Percentiles rank a stretch among this genome's conserved stretches.
Evolutionary conservation across 108 stramenopile species (phyloP).

Genomic region (Cyclotella distinguenda): DNA sequence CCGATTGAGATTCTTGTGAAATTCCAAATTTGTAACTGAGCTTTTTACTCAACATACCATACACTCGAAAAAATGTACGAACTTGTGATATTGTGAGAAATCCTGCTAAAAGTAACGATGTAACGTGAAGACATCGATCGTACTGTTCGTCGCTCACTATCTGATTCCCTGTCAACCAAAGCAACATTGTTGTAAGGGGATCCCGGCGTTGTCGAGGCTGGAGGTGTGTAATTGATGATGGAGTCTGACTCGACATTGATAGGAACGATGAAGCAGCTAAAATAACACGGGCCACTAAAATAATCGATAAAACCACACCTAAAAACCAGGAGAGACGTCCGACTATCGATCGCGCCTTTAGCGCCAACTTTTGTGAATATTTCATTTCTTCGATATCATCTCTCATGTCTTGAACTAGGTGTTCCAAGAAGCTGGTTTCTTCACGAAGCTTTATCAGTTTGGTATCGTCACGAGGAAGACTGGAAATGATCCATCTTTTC

Average conservation of each 20-base stretch:
- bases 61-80: conserved; percentile 61
- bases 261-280: conserved; percentile 45
- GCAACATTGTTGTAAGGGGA: conserved; percentile 55
- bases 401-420: conserved; percentile 58
- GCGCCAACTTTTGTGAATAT: conserved; percentile 51
- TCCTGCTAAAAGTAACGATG: conserved; percentile 67
- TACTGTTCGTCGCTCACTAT: conserved; percentile 56
- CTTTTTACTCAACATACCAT: conserved; percentile 52
- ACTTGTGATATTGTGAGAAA: conserved; percentile 66
- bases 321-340: conserved; percentile 51
- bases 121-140: conserved; percentile 55
- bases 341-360: conserved; percentile 54
- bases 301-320: conserved; percentile 63
- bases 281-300: conserved; percentile 60
- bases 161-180: conserved; percentile 70
- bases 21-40: conserved; percentile 17
- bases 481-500: conserved; percentile 19
- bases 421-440: conserved; percentile 66
- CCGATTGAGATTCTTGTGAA: conserved; percentile 2
- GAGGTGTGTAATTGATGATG: not conserved
- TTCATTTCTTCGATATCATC: conserved; percentile 75
- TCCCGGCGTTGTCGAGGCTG: conserved; percentile 24
- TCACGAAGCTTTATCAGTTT: conserved; percentile 47
- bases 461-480: conserved; percentile 35
- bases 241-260: conserved; percentile 1